Percentiles rank a stretch among this genome's conserved stretches.
Evolutionary conservation across 2,329 filamentous ascomycete genomes (phyloP).

Genomic region (Aspergillus caelatus): DNA sequence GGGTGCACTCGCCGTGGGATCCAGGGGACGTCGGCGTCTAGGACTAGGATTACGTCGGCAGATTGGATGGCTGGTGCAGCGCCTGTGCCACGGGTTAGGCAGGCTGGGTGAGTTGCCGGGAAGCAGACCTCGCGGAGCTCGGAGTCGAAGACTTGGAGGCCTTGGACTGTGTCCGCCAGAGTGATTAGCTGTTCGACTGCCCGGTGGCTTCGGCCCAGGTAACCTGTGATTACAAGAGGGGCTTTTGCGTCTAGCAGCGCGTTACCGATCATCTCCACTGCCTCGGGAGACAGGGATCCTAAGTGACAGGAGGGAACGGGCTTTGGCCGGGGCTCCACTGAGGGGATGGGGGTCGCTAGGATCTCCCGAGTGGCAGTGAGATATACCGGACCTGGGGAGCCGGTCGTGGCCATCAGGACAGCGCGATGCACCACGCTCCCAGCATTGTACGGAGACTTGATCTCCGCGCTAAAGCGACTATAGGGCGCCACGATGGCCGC

Average conservation of each 20-base stretch:
- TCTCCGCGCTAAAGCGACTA: constrained; percentile 77
- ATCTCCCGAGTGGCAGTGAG: constrained; percentile 76
- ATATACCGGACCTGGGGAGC: constrained; percentile 77
- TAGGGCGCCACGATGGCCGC: constrained; percentile 78
- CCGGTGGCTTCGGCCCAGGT: constrained; percentile 48
- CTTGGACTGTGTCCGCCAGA: constrained; percentile 51
- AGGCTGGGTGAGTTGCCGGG: constrained; percentile 12
- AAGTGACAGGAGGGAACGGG: constrained; percentile 6
- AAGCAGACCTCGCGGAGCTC: constrained; percentile 60
- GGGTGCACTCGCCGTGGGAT: constrained; percentile 55
- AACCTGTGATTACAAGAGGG: constrained; percentile 53
- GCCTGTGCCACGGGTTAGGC: constrained; percentile 63
- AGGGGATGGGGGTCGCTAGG: constrained; percentile 53
- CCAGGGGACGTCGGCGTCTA: constrained; percentile 91
- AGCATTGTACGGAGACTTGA: constrained; percentile 79
- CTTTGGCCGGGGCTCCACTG: constrained; percentile 14
- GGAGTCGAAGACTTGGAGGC: constrained; percentile 52
- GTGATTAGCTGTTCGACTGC: constrained; percentile 46
- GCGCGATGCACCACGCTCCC: constrained; percentile 86
- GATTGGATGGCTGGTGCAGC: constrained; percentile 69
- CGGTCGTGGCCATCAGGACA: constrained; percentile 74
- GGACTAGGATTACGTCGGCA: constrained; percentile 79
- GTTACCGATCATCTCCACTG: constrained; percentile 41
- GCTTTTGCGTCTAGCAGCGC: constrained; percentile 47
- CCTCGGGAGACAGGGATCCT: constrained; percentile 12